Conservation (phyloP, 108 stramenopile species). For the Cylindrotheca closterium region DNA sequence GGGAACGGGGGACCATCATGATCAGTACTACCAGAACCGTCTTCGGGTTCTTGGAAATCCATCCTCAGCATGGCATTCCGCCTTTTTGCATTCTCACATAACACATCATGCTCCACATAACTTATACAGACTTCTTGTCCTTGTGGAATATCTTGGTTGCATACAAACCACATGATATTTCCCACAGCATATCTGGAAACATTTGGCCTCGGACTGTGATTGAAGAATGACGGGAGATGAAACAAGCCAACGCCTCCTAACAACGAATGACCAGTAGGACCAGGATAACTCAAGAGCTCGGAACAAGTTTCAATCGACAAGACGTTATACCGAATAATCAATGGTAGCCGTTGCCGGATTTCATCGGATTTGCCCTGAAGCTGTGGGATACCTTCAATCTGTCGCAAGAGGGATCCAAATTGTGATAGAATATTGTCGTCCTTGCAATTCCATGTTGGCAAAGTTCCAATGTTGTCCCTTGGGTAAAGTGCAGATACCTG, state of each 20-base stretch:
- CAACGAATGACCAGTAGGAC: slow-evolving; percentile 41
- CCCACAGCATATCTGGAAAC: slow-evolving; percentile 66
- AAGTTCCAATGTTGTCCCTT: slow-evolving; percentile 37
- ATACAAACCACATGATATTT: slow-evolving; percentile 80
- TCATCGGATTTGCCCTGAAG: slow-evolving; percentile 37
- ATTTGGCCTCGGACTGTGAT: slow-evolving; percentile 69
- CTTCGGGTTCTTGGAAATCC: slow-evolving; percentile 60
- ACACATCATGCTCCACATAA: slow-evolving; percentile 76
- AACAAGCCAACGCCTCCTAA: slow-evolving; percentile 64
- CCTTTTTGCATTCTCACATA: slow-evolving; percentile 60
- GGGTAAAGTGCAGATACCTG: slow-evolving; percentile 58
- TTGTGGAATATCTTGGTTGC: slow-evolving; percentile 57
- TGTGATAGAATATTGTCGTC: slow-evolving; percentile 43
- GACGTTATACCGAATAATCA: slow-evolving; percentile 77
- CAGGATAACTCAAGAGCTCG: slow-evolving; percentile 64
- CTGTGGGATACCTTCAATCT: slow-evolving; percentile 24
- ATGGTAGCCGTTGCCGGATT: slow-evolving; percentile 57
- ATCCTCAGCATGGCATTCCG: slow-evolving; percentile 60
- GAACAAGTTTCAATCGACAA: slow-evolving; percentile 64
- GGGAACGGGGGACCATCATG: slow-evolving; percentile 54
- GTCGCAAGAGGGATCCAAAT: slow-evolving; percentile 30
- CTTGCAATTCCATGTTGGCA: slow-evolving; percentile 57
- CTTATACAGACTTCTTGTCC: slow-evolving; percentile 70
- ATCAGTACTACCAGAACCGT: slow-evolving; percentile 5
- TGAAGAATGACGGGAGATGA: slow-evolving; percentile 68